A percentile compares a stretch with the other conserved stretches of the same genome.
phyloP scores from a whole-genome alignment of 805 yeast species.

The Myxozyma vanderwaltii region DNA sequence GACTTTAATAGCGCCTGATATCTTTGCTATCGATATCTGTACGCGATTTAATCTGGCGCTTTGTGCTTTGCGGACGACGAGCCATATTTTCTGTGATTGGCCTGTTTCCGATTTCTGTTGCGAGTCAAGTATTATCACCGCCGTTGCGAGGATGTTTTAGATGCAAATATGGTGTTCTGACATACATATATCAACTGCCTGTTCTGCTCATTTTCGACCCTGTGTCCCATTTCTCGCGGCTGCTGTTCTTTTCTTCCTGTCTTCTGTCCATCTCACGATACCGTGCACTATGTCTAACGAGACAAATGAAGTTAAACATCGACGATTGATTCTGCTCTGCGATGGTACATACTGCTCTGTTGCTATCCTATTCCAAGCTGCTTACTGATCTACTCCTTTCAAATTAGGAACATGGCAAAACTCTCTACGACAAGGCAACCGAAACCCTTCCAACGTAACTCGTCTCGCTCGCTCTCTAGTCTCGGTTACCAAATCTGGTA shows the following conservation, averaged over 20 bases:
- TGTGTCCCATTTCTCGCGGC: too few species aligned
- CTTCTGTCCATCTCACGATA: not conserved
- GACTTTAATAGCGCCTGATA: too few species aligned
- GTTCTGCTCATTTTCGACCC: too few species aligned
- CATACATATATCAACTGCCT: too few species aligned
- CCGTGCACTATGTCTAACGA: not conserved
- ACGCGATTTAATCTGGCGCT: too few species aligned
- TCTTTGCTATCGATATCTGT: too few species aligned
- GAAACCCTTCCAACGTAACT: constrained; percentile 20
- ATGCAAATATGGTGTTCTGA: too few species aligned
- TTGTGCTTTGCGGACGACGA: too few species aligned
- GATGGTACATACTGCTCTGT: not conserved
- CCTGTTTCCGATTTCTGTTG: too few species aligned
- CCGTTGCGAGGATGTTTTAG: too few species aligned
- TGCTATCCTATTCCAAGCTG: not conserved
- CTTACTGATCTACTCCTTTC: not conserved
- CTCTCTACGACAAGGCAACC: constrained; percentile 6
- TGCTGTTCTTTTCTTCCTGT: not conserved
- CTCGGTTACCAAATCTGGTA: not conserved
- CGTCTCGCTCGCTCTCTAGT: constrained; percentile 24
- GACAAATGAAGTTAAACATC: not conserved
- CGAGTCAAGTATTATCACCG: too few species aligned
- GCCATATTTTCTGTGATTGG: too few species aligned
- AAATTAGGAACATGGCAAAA: constrained; percentile 31
- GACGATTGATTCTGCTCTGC: constrained; percentile 5